Conservation (phyloP, 2,329 filamentous ascomycete species). For the Atkinsonella hypoxylon region DNA sequence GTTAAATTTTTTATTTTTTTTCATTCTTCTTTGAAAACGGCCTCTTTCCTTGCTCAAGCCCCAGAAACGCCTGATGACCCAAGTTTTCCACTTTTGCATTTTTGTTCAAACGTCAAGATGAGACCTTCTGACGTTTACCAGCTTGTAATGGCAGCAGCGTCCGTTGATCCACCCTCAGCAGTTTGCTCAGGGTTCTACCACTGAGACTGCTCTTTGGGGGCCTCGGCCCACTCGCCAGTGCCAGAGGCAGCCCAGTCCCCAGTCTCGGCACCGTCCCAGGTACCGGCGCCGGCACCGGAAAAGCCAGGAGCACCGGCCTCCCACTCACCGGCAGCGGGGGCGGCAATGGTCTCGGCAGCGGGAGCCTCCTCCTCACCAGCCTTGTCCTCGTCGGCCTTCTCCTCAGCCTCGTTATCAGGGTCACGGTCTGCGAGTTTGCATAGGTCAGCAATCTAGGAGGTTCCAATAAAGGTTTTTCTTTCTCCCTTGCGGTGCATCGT, state of each 20-base stretch:
- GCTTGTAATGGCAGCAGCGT: not conserved
- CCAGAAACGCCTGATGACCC: conserved; percentile 4
- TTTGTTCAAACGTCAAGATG: not conserved
- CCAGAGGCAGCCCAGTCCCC: conserved; percentile 55
- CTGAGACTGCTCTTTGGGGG: conserved; percentile 39
- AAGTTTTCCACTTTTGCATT: not conserved
- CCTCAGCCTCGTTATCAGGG: conserved; percentile 98
- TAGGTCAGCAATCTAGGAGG: conserved; percentile 8
- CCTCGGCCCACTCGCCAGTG: conserved; percentile 54
- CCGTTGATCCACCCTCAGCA: conserved; percentile 7
- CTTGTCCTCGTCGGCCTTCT: conserved; percentile 90
- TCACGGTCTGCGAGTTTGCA: conserved; percentile 59
- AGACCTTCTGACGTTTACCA: conserved; percentile 9
- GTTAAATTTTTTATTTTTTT: conserved; percentile 9
- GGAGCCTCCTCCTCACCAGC: conserved; percentile 73
- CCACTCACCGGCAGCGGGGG: conserved; percentile 62
- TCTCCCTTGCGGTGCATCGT: not conserved
- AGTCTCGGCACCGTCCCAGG: conserved; percentile 44
- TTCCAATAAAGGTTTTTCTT: not conserved
- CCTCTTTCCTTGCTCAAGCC: not conserved
- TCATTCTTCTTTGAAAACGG: not conserved
- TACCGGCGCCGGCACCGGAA: conserved; percentile 43
- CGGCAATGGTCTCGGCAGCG: conserved; percentile 70
- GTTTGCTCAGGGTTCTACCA: conserved; percentile 30
- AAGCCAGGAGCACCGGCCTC: conserved; percentile 66